Evolutionary conservation across 2,329 filamentous ascomycete species (phyloP).

Genomic region (Colletotrichum chlorophyti): DNA sequence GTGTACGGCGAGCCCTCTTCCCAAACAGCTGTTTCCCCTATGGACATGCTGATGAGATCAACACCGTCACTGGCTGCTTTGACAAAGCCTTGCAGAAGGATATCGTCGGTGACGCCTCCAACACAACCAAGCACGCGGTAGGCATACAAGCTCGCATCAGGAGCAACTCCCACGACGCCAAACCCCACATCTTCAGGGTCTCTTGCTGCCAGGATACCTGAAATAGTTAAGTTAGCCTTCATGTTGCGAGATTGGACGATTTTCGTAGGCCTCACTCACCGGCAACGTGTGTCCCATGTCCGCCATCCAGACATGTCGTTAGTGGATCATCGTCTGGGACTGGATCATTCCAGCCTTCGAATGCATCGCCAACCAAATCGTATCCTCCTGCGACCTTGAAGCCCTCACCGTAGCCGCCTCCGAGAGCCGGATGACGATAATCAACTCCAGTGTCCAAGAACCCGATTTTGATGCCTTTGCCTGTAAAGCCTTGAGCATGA

Average conservation of each 20-base stretch:
- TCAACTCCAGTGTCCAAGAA: constrained; percentile 49
- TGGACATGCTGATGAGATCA: constrained; percentile 22
- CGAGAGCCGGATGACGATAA: constrained; percentile 40
- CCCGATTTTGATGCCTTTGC: constrained; percentile 45
- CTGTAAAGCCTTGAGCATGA: constrained; percentile 43
- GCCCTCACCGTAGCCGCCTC: constrained; percentile 18
- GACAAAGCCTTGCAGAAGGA: constrained; percentile 17
- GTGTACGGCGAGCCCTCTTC: constrained; percentile 12
- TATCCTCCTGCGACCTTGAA: constrained; percentile 33
- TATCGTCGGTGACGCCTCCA: constrained; percentile 15
- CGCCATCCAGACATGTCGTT: constrained; percentile 29
- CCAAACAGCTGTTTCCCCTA: constrained; percentile 15
- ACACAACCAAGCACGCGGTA: constrained; percentile 29
- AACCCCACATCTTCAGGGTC: constrained; percentile 14
- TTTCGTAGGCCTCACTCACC: constrained; percentile 36
- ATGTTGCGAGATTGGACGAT: not conserved
- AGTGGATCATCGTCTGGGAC: constrained; percentile 17
- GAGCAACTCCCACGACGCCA: constrained; percentile 35
- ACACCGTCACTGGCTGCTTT: constrained; percentile 15
- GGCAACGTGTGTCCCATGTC: constrained; percentile 53
- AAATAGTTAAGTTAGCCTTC: not conserved
- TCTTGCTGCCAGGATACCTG: constrained; percentile 13
- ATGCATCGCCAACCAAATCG: constrained; percentile 37
- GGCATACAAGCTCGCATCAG: constrained; percentile 35
- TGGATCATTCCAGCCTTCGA: constrained; percentile 35